Percentiles rank a stretch among this genome's conserved stretches.
Evolutionary conservation across 164 flowering plant species (phyloP).

Genomic region (grape (Vitis vinifera)): ASM3070453v1 NC_081809.1:2500001-2500500

Average conservation of each 20-base stretch:
- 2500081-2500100: no score
- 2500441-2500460: slow-evolving; percentile 13
- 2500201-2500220: background rate
- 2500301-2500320: slow-evolving; percentile 88
- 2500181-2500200: background rate
- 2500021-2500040: no score
- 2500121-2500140: no score
- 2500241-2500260: slow-evolving; percentile 80
- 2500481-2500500: slow-evolving; percentile 56
- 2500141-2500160: no score
- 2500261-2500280: slow-evolving; percentile 94
- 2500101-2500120: no score
- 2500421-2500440: slow-evolving; percentile 32
- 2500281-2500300: slow-evolving; percentile 93
- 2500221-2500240: background rate
- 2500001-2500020: no score
- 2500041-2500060: no score
- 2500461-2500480: slow-evolving; percentile 18
- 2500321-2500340: slow-evolving; percentile 90
- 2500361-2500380: slow-evolving; percentile 91
- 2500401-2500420: slow-evolving; percentile 52
- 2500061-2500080: no score
- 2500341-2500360: slow-evolving; percentile 77
- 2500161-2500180: background rate
- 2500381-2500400: slow-evolving; percentile 68